Evolutionary conservation across 768 basidiomycete genomes (phyloP).

Genomic region (Trametopsis cervina): DNA sequence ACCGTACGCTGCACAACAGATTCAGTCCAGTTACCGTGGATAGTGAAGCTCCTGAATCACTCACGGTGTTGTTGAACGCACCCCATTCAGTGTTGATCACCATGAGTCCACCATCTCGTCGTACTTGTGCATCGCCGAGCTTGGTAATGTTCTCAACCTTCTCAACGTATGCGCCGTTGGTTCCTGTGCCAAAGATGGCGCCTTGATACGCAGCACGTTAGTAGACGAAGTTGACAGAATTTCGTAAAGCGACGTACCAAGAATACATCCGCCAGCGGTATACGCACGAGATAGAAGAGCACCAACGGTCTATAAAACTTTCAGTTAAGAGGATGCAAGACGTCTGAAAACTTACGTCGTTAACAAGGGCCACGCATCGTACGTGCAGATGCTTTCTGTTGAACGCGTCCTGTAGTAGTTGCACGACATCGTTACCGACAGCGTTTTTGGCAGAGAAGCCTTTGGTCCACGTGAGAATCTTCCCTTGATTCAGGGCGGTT

Average conservation of each 20-base stretch:
- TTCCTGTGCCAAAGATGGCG: slow-evolving; percentile 96
- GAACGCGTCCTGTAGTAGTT: slow-evolving; percentile 86
- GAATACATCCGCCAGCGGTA: slow-evolving; percentile 82
- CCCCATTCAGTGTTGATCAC: slow-evolving; percentile 99
- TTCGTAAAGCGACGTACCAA: slow-evolving; percentile 34
- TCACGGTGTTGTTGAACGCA: slow-evolving; percentile 88
- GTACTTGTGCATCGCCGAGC: slow-evolving; percentile 57
- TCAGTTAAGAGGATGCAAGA: background rate
- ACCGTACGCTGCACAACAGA: slow-evolving; percentile 51
- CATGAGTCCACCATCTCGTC: slow-evolving; percentile 69
- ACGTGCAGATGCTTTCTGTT: slow-evolving; percentile 90
- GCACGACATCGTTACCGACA: slow-evolving; percentile 82
- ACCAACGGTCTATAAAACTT: slow-evolving; percentile 72
- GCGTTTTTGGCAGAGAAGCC: slow-evolving; percentile 93
- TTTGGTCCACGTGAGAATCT: slow-evolving; percentile 92
- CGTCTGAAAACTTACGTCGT: slow-evolving; percentile 72
- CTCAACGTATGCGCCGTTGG: slow-evolving; percentile 97
- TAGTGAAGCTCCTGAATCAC: slow-evolving; percentile 17
- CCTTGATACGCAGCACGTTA: slow-evolving; percentile 20
- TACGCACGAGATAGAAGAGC: slow-evolving; percentile 91
- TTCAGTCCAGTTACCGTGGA: background rate
- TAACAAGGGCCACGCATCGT: slow-evolving; percentile 86
- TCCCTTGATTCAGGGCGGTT: slow-evolving; percentile 84
- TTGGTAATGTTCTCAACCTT: slow-evolving; percentile 80
- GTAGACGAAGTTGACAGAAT: background rate